Evolutionary conservation across 176 grass and related monocot genomes (phyloP).

Genomic region (Secale cereale): DNA sequence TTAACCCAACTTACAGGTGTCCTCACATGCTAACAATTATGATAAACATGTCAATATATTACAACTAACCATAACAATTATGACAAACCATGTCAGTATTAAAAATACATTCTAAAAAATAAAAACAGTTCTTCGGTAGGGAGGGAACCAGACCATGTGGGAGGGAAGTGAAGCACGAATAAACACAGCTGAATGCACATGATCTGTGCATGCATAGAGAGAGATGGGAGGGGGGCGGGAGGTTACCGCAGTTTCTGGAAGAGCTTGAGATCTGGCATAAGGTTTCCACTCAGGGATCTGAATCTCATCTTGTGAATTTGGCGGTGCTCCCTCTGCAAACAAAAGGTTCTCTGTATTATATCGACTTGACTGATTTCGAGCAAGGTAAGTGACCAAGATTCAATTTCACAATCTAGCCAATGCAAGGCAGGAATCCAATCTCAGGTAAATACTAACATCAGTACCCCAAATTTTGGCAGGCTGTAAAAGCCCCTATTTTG

Average conservation of each 20-base stretch:
- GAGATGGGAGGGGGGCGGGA: neutral
- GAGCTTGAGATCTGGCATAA: constrained; percentile 9
- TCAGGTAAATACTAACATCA: neutral
- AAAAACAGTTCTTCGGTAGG: neutral
- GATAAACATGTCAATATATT: neutral
- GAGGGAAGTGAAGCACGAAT: neutral
- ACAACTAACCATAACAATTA: neutral
- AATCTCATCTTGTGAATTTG: neutral
- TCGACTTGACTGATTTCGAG: neutral
- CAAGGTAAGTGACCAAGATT: neutral
- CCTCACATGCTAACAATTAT: constrained; percentile 29
- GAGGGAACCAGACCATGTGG: neutral
- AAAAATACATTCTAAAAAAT: neutral
- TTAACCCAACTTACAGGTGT: neutral
- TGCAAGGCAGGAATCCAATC: neutral
- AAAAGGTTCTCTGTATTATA: neutral
- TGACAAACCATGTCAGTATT: neutral
- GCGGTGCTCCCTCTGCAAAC: neutral
- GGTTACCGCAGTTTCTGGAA: constrained; percentile 38
- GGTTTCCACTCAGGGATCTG: constrained; percentile 25
- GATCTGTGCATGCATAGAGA: neutral
- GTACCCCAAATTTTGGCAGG: neutral
- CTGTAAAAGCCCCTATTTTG: neutral
- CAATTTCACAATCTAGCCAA: neutral
- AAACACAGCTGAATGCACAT: neutral